phyloP scores from a whole-genome alignment of 129 eudicot species.

The Centella asiatica region DNA sequence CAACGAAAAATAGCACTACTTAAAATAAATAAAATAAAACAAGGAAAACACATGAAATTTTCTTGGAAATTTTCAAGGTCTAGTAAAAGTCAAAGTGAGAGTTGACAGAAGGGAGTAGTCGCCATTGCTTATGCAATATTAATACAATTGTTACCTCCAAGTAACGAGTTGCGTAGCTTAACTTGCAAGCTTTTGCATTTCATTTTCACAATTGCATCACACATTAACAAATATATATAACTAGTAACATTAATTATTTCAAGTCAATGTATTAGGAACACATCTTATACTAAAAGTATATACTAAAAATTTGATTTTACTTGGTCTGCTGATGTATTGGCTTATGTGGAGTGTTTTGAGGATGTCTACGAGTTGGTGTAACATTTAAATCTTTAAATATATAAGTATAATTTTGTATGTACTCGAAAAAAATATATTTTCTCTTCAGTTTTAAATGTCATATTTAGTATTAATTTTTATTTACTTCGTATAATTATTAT shows the following conservation, averaged over 20 bases:
- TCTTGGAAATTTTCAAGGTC: background rate
- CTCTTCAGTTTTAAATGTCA: too few relatives aligned
- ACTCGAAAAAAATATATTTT: too few relatives aligned
- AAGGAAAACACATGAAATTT: background rate
- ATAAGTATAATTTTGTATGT: too few relatives aligned
- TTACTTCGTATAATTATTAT: too few relatives aligned
- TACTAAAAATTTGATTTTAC: background rate
- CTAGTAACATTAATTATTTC: too few relatives aligned
- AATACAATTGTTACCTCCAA: background rate
- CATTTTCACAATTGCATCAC: background rate
- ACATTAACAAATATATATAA: background rate
- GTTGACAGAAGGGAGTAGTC: background rate
- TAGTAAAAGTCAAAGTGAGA: background rate
- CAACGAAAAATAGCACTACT: background rate
- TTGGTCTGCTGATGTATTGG: conserved; percentile 19
- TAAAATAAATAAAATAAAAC: background rate
- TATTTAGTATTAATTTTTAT: too few relatives aligned
- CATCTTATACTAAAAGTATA: background rate
- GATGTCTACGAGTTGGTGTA: conserved; percentile 1
- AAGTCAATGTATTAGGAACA: too few relatives aligned
- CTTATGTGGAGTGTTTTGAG: conserved; percentile 7
- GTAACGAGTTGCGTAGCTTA: conserved; percentile 11
- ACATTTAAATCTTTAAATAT: too few relatives aligned
- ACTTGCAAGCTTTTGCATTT: conserved; percentile 14
- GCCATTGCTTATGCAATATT: conserved; percentile 21